phyloP scores from a whole-genome alignment of 352 stramenopile species.

The Detonula confervacea region DNA sequence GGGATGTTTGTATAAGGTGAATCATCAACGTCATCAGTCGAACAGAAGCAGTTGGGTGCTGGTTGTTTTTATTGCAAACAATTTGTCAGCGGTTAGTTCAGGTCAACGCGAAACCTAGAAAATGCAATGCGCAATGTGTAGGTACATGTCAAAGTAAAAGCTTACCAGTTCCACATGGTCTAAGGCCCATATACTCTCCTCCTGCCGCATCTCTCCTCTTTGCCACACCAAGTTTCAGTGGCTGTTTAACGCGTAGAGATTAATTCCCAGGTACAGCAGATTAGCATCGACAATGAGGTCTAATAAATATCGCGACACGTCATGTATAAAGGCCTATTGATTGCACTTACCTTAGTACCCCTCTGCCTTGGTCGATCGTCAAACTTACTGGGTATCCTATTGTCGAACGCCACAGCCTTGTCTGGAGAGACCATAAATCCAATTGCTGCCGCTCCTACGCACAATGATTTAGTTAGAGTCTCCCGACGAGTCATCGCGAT shows the following conservation, averaged over 20 bases:
- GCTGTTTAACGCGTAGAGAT: slow-evolving; percentile 42
- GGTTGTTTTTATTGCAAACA: background rate
- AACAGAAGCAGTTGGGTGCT: slow-evolving; percentile 83
- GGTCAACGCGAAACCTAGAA: background rate
- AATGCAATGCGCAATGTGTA: too few relatives aligned
- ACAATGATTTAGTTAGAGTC: slow-evolving; percentile 27
- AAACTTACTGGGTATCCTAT: slow-evolving; percentile 81
- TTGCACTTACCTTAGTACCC: slow-evolving; percentile 46
- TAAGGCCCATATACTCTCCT: slow-evolving; percentile 77
- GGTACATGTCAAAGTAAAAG: background rate
- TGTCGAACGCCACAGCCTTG: slow-evolving; percentile 65
- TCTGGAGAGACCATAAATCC: slow-evolving; percentile 27
- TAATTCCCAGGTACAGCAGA: too few relatives aligned
- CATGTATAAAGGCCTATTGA: background rate
- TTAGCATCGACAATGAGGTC: too few relatives aligned
- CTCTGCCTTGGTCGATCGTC: slow-evolving; percentile 76
- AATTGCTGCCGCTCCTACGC: slow-evolving; percentile 19
- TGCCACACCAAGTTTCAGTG: slow-evolving; percentile 67
- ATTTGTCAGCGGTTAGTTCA: background rate
- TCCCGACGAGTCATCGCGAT: slow-evolving; percentile 25
- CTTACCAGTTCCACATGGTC: slow-evolving; percentile 66
- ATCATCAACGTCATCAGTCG: slow-evolving; percentile 66
- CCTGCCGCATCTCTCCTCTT: slow-evolving; percentile 62
- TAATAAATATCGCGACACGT: too few relatives aligned
- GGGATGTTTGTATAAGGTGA: slow-evolving; percentile 78